A percentile compares a stretch with the other conserved stretches of the same genome.
These are phyloP conservation scores for Pholiota microspora DNA, from an alignment of 768 basidiomycete species.

Conservation along the genomic window DNA sequence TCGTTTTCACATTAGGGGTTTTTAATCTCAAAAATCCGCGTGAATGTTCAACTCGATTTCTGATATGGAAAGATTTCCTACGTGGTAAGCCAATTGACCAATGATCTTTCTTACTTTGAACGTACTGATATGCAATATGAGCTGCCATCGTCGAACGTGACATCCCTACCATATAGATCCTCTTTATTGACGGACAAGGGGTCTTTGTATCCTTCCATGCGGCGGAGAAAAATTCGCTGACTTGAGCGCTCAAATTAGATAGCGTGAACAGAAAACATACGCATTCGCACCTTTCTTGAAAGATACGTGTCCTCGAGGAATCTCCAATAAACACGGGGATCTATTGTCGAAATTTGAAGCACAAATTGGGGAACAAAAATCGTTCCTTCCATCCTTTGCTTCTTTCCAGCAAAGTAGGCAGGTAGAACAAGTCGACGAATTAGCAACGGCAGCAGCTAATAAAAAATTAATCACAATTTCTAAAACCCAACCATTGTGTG, in stretches of 20 bases:
- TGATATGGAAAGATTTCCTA: neutral
- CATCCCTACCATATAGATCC: constrained; percentile 7
- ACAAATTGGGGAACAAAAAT: constrained; percentile 22
- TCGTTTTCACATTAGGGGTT: neutral
- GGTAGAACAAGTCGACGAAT: constrained; percentile 15
- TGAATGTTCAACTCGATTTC: neutral
- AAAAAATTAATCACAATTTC: too few species aligned
- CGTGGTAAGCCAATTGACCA: neutral
- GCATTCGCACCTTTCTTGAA: constrained; percentile 19
- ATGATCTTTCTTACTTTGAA: too few species aligned
- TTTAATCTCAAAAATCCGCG: neutral
- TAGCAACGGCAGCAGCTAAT: constrained; percentile 4
- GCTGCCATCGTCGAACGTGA: neutral
- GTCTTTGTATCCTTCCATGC: constrained; percentile 6
- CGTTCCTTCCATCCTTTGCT: neutral
- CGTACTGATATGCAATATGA: neutral
- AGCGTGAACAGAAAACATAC: neutral
- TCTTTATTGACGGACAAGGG: constrained; percentile 11
- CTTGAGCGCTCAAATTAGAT: neutral
- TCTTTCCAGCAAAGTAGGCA: constrained; percentile 27
- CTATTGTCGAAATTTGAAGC: neutral
- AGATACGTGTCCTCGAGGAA: constrained; percentile 24
- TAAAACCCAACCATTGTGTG: too few species aligned
- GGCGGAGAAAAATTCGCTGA: constrained; percentile 6
- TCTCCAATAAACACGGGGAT: constrained; percentile 24